Evolutionary conservation across 345 rosid species (phyloP).

Genomic region (Clarkia xantiana): DNA sequence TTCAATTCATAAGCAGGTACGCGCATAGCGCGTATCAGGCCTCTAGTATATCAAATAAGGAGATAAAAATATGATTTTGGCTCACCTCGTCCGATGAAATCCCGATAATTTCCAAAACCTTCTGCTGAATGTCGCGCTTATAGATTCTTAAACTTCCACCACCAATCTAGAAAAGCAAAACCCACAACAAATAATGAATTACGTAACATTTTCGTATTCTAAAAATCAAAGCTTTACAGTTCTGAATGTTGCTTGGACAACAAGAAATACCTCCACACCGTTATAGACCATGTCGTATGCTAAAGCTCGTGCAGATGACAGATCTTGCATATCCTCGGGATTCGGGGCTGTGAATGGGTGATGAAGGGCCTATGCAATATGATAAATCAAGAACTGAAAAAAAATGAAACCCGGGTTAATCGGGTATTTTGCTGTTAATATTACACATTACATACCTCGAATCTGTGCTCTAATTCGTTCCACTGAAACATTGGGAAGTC

Average conservation of each 20-base stretch:
- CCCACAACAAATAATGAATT: not conserved
- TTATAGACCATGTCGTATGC: conserved; percentile 98
- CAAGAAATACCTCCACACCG: conserved; percentile 68
- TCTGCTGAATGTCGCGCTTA: conserved; percentile 75
- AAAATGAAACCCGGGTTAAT: too few species aligned
- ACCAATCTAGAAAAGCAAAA: conserved; percentile 53
- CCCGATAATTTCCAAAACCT: conserved; percentile 74
- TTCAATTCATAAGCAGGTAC: too few species aligned
- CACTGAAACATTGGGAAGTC: conserved; percentile 98
- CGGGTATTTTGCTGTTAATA: too few species aligned
- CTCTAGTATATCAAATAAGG: too few species aligned
- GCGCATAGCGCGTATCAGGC: too few species aligned
- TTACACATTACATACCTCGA: conserved; percentile 64
- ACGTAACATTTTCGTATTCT: not conserved
- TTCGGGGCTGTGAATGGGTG: conserved; percentile 97
- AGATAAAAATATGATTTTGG: not conserved
- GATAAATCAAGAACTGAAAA: too few species aligned
- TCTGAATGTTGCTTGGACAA: not conserved
- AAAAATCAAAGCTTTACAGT: not conserved
- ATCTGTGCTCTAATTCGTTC: conserved; percentile 75
- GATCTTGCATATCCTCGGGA: conserved; percentile 76
- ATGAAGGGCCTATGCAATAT: conserved; percentile 59
- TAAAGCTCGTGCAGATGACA: conserved; percentile 81
- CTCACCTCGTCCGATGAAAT: conserved; percentile 63
- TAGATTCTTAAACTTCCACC: conserved; percentile 97